A percentile compares a stretch with the other conserved stretches of the same genome.
These are phyloP conservation scores for Septoria linicola DNA, from an alignment of 2,329 filamentous ascomycete genomes.

Conservation along the genomic window DNA sequence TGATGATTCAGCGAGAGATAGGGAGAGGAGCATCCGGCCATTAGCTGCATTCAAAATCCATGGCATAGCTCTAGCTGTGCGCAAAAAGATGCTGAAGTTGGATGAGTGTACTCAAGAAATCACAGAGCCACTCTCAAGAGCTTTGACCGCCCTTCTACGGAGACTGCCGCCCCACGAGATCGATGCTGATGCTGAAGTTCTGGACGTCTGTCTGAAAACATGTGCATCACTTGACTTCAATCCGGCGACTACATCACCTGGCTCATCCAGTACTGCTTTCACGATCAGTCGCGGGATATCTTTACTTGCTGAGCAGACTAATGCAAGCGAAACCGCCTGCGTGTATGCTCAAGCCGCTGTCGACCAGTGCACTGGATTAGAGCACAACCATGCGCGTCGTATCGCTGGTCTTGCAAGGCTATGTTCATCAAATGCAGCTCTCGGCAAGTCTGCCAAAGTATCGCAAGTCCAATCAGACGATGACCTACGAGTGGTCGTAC, in stretches of 20 bases:
- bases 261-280: constrained; percentile 5
- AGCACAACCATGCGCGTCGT: constrained; percentile 23
- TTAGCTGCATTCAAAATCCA: constrained; percentile 63
- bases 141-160: constrained; percentile 56
- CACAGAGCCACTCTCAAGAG: constrained; percentile 63
- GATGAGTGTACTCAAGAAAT: constrained; percentile 65
- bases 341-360: constrained; percentile 19
- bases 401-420: constrained; percentile 16
- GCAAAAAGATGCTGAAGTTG: constrained; percentile 66
- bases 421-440: background rate
- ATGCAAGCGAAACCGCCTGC: constrained; percentile 10
- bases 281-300: constrained; percentile 21
- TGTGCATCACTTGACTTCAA: background rate
- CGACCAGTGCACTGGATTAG: constrained; percentile 18
- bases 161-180: constrained; percentile 8
- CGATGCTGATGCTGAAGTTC: background rate
- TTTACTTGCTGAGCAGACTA: constrained; percentile 24
- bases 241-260: background rate
- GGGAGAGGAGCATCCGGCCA: constrained; percentile 57
- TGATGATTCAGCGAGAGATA: constrained; percentile 57
- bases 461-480: background rate
- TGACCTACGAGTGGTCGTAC: constrained; percentile 8
- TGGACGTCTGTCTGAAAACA: constrained; percentile 12
- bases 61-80: constrained; percentile 59
- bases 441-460: background rate